Evolutionary conservation across 164 flowering plant genomes (phyloP), one percentile per base, ranked within the genome.

Genomic region (Nymphaea colorata): DNA sequence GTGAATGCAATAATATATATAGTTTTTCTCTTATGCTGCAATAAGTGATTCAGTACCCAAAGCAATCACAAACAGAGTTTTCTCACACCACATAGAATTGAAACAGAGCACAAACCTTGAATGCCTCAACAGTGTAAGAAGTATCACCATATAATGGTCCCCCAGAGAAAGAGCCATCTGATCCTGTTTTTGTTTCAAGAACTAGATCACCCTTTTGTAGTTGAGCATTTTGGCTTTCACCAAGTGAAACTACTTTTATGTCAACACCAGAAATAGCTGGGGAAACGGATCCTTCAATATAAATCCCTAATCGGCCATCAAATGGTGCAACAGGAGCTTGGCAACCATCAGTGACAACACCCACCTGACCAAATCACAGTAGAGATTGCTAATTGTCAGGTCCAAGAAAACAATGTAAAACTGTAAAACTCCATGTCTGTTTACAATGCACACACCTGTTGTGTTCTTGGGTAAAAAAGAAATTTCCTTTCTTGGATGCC

Each of bases 91-190:
- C 36, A 25, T 25, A 25, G 36, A 25, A 25, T 25, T 25, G 36
- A 25, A 25, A 25, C 36, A 25, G 36, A 25, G 0, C 36, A 59
- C 85, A 69, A 65, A 94, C 99, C 99, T 90, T 92, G 64, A 82
- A 86, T 71, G 98, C 99, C 70, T 86, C 88, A 25, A 86, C 70
- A 36, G 25, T 72, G 74, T 95, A 95, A 64, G 64, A 70, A 68
- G 86, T 83, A 74, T 95, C 98, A 81, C 90, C 98, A 75, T 89
- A 87, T 18, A 95, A 76, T 69, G 99, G 97, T 4, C 99, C 99
- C 3, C 78, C 93, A 69, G 79, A 69, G 68, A 82, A 92, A 61
- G 79, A 65, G 62, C 99, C 98, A 84, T 92, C 89, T 17, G 67
- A 15, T 17, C 78, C 82, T n/a, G 99, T 88, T 70, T 83, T 76